phyloP scores from a whole-genome alignment of 1,284 basidiomycete species.

The Volvariella volvacea region DNA sequence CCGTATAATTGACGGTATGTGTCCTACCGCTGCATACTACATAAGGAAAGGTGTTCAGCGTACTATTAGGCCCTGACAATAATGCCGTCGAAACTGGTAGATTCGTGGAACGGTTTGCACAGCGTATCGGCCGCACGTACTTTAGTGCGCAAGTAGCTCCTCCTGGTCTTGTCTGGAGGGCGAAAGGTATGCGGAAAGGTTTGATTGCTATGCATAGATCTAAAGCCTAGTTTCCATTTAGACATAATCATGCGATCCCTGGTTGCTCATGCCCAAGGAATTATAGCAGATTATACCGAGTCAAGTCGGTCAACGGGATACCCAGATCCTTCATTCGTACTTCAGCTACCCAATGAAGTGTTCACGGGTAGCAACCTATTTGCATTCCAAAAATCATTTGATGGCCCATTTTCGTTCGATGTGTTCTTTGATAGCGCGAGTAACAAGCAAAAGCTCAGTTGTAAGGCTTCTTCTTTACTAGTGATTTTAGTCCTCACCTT shows the following conservation, averaged over 20 bases:
- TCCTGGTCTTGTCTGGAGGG: constrained; percentile 74
- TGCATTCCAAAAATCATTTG: constrained; percentile 81
- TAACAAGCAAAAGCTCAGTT: constrained; percentile 49
- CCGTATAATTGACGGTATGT: constrained; percentile 71
- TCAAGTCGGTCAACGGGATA: constrained; percentile 26
- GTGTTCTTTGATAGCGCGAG: constrained; percentile 76
- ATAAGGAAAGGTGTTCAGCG: background rate
- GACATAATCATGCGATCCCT: constrained; percentile 66
- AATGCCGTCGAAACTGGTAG: constrained; percentile 42
- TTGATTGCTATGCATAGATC: constrained; percentile 3
- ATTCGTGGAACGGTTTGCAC: constrained; percentile 53
- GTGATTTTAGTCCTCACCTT: background rate
- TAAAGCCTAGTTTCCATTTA: constrained; percentile 19
- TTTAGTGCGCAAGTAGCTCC: constrained; percentile 62
- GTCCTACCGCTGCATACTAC: background rate
- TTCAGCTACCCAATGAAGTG: constrained; percentile 72
- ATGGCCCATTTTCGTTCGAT: constrained; percentile 83
- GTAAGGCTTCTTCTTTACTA: constrained; percentile 32
- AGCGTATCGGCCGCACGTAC: constrained; percentile 67
- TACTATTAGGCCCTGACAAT: constrained; percentile 53
- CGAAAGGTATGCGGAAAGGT: constrained; percentile 51
- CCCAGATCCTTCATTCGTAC: constrained; percentile 76
- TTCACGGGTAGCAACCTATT: constrained; percentile 73
- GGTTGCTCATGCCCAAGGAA: constrained; percentile 48
- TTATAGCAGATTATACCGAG: constrained; percentile 52